Percentiles rank a stretch among this genome's conserved stretches.
Evolutionary conservation across 169 alveolate species (phyloP).

Genomic region (Perkinsus olseni): DNA sequence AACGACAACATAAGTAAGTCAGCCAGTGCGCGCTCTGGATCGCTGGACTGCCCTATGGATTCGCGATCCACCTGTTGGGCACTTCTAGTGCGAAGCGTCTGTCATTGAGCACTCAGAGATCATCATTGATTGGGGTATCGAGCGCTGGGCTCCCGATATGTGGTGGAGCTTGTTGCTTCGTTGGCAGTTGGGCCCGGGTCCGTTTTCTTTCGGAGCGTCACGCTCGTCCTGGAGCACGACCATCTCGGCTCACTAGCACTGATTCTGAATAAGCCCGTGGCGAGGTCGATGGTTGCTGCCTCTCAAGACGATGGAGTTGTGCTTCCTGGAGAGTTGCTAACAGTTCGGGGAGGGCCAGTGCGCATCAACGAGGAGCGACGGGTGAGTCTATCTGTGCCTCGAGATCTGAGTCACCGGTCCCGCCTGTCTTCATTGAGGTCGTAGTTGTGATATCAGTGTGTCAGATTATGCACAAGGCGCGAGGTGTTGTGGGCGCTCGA

Average conservation of each 20-base stretch:
- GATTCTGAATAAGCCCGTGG: background rate
- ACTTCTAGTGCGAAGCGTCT: no score
- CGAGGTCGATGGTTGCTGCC: background rate
- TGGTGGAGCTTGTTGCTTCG: no score
- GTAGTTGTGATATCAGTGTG: no score
- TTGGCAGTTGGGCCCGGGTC: background rate
- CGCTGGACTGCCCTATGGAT: no score
- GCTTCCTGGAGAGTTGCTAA: background rate
- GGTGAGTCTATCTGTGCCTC: background rate
- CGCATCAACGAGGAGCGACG: background rate
- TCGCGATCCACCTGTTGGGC: no score
- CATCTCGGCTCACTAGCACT: background rate
- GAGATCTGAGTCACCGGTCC: background rate
- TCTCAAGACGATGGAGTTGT: background rate
- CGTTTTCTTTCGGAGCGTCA: background rate
- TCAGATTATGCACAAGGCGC: no score
- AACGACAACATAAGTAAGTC: background rate
- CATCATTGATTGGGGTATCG: no score
- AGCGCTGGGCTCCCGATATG: no score
- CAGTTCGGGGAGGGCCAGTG: background rate
- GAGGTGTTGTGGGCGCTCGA: no score
- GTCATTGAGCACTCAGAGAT: no score
- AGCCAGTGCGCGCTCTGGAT: no score
- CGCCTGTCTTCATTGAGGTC: no score
- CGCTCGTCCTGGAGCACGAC: background rate